phyloP scores from a whole-genome alignment of 768 basidiomycete genomes.

The Mycena belliarum region DNA sequence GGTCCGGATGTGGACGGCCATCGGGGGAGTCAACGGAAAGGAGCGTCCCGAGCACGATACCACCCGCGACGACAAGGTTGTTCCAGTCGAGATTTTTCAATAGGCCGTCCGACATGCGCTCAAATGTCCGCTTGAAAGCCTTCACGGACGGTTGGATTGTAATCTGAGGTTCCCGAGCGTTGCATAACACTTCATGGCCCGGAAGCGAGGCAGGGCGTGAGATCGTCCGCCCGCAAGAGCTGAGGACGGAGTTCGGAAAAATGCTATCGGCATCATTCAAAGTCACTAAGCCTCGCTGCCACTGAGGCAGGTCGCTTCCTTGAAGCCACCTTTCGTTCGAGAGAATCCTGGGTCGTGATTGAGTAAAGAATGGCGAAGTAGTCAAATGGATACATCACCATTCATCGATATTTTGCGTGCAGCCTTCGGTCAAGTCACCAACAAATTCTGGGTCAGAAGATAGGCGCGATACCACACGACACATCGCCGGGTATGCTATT shows the following conservation, averaged over 20 bases:
- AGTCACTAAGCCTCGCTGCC: slow-evolving; percentile 11
- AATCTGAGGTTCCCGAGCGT: not conserved
- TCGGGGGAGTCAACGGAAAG: slow-evolving; percentile 1
- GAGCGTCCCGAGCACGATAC: slow-evolving; percentile 1
- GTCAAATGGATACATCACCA: not conserved
- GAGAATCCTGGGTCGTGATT: slow-evolving; percentile 3
- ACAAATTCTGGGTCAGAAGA: not conserved
- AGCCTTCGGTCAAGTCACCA: not conserved
- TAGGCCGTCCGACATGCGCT: slow-evolving; percentile 7
- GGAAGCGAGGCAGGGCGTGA: not conserved
- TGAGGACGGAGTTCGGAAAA: not conserved
- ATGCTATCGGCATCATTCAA: not conserved
- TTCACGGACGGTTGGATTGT: slow-evolving; percentile 8
- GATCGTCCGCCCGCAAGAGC: not conserved
- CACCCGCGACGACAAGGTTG: slow-evolving; percentile 11
- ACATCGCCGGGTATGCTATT: not conserved
- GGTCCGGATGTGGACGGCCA: not conserved
- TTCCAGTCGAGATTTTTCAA: slow-evolving; percentile 9
- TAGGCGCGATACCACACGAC: not conserved
- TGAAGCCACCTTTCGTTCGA: slow-evolving; percentile 9
- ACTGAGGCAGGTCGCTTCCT: not conserved
- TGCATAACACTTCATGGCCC: slow-evolving; percentile 1
- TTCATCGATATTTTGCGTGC: slow-evolving; percentile 1
- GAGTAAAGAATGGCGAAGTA: not conserved
- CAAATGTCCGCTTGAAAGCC: slow-evolving; percentile 3